Evolutionary conservation across 192 early-diverging fungal species (phyloP), one percentile per base, ranked within the genome.

Genomic region (Podila minutissima): DNA sequence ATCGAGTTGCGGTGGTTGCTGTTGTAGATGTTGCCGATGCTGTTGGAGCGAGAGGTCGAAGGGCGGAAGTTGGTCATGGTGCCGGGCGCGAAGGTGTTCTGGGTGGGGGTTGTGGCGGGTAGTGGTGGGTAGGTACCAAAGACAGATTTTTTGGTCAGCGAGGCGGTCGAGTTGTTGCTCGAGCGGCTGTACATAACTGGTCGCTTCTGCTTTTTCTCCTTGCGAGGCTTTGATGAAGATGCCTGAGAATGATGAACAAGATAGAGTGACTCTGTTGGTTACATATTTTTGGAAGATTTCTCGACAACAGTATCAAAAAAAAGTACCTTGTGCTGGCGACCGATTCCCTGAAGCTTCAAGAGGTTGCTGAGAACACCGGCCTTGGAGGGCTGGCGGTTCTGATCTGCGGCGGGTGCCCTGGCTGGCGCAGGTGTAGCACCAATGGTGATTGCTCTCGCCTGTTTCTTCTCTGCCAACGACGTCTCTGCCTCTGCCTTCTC

Each of bases 281-380:
- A 35, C 49, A 24, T 5, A 53, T 10, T 2, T 31, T 2, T 31
- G 26, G 53, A 48, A 46, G 38, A 1, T 41, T 41, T 41, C 38
- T 41, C 12, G 11, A 41, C 9, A 41, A 41, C 8, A 10, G 38
- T 41, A 67, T 46, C 20, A 59, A 67, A 15, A 59, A 28, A 26
- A 22, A 72, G 8, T 62, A 71, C 67, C 67, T 77, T 77, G 12
- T 59, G 67, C 0, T 59, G 70, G 38, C 66, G 76, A 38, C 55
- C 41, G 51, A 33, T 68, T 2, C 41, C 24, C 10, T 81, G 77
- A 2, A 81, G 71, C 37, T 73, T 81, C 46, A 81, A 22, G n/a
- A 81, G 53, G 58, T 81, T 81, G 38, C 77, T 81, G 37, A 81
- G 41, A 2, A 81, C 77, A 38, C 77, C 77, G 1, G 71, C 65